Base-by-base conservation (phyloP, 2,329 filamentous ascomycete species). In the Ceratocystis huliohia region DNA sequence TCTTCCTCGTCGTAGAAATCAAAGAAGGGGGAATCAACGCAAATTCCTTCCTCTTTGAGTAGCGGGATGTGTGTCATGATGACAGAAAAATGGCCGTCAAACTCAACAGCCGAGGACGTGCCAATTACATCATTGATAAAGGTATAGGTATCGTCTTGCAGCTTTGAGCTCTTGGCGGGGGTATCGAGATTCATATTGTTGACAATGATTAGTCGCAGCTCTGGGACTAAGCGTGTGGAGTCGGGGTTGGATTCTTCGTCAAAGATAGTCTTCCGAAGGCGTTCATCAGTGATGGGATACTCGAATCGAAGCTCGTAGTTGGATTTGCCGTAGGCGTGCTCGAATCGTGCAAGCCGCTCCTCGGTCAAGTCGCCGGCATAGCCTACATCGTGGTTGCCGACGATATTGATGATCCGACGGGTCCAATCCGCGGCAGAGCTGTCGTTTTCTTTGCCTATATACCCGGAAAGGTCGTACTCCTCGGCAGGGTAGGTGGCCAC, bases 121-220 rank as follows among this genome's bases (percentile, higher is more conserved):
- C 79, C 78, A 70, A 90, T 90, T 64, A 88, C 77, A 45, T 81
- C 76, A 74, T 90, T 88, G 73, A 92, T 79, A 72, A 95, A 96
- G 33, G 78, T 73, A 75, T 96, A 95, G 0, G 89, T 94, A 63
- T 86, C 79, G 68, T 86, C 81, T 73, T 96, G 91, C 2, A 96
- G 80, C 2, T 82, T 78, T 2, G 78, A 72, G 20, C 84, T 82
- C 48, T 84, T 79, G 3, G 88, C 90, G 0, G 94, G 94, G 0
- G 86, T 88, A 75, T 99, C 94, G 46, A 99, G 84, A 72, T 96
- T 95, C 83, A 99, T 91, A 66, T 90, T 87, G 76, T 99, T 99
- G 69, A 99, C 81, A 45, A 95, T 84, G 37, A 97, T 79, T 66
- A 99, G 80, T 70, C 93, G 88, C 59, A 99, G 78, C 69, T 90